These are phyloP conservation scores for Candida pseudocylindracea DNA, from an alignment of 1,139 yeast species.

Conservation along the genomic window DNA sequence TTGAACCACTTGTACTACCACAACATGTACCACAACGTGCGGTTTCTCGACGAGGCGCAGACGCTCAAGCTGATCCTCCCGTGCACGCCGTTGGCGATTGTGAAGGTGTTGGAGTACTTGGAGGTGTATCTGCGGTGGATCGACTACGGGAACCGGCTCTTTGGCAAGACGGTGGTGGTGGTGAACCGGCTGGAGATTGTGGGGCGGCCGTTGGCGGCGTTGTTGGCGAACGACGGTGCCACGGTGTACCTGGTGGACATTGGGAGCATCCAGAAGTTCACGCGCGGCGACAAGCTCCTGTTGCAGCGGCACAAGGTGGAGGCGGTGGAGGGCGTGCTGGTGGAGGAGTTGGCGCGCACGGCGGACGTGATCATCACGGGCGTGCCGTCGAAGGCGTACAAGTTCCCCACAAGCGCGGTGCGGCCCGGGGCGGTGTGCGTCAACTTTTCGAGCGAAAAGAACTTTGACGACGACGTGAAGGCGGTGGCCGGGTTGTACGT, in stretches of 20 bases:
- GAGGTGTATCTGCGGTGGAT: constrained; percentile 68
- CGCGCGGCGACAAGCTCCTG: constrained; percentile 81
- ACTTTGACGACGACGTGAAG: constrained; percentile 64
- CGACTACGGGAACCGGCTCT: constrained; percentile 76
- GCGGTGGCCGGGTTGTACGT: constrained; percentile 76
- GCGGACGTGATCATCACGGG: constrained; percentile 94
- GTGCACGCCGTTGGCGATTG: constrained; percentile 89
- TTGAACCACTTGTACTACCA: constrained; percentile 77
- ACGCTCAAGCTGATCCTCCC: constrained; percentile 73
- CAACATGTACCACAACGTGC: constrained; percentile 79
- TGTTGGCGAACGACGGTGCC: constrained; percentile 94
- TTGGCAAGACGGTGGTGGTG: constrained; percentile 77
- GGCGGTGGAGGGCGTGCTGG: constrained; percentile 13
- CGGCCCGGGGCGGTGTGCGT: constrained; percentile 80
- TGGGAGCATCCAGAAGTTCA: constrained; percentile 71
- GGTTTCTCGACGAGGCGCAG: constrained; percentile 51
- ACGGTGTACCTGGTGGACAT: constrained; percentile 83
- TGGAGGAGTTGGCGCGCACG: constrained; percentile 43
- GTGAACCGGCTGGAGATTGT: constrained; percentile 92
- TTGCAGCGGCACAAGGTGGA: constrained; percentile 66
- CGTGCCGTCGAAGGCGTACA: constrained; percentile 66
- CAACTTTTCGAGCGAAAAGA: constrained; percentile 76
- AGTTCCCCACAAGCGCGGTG: constrained; percentile 63
- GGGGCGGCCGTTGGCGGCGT: constrained; percentile 91
- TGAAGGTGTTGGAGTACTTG: constrained; percentile 74